Conservation (phyloP, 208 protist species). For the Acanthamoeba quina region DNA sequence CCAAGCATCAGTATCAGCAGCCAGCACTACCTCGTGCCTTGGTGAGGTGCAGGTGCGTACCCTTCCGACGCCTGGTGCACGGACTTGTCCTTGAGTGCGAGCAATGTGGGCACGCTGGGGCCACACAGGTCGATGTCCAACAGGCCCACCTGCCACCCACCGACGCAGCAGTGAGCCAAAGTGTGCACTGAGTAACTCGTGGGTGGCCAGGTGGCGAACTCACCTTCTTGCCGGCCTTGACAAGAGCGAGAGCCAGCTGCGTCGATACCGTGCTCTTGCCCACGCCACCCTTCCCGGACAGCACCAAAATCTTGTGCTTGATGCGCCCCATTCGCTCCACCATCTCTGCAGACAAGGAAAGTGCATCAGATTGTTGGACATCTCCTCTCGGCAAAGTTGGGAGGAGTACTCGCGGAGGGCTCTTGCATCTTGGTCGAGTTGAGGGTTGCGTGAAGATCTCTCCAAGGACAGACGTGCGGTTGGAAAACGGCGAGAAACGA, state of each 20-base stretch:
- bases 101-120: conserved; percentile 96
- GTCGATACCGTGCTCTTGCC: conserved; percentile 46
- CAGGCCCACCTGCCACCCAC: conserved; percentile 94
- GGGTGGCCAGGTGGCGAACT: background rate
- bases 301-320: conserved; percentile 40
- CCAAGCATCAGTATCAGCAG: conserved; percentile 71
- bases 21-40: background rate
- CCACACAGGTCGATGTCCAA: conserved; percentile 99
- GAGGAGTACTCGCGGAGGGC: background rate
- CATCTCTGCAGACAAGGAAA: background rate
- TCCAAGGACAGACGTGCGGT: too few relatives aligned
- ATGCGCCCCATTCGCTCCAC: background rate
- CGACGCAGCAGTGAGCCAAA: background rate
- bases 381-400: too few relatives aligned
- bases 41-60: background rate
- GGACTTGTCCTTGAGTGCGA: conserved; percentile 94
- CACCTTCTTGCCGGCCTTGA: background rate
- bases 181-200: background rate
- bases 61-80: conserved; percentile 1
- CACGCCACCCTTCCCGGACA: conserved; percentile 58
- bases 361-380: too few relatives aligned
- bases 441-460: background rate
- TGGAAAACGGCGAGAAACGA: background rate
- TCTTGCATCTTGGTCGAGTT: background rate
- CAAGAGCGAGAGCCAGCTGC: conserved; percentile 22